phyloP scores from a whole-genome alignment of 306 rosid species.

The Vigna radiata region DNA sequence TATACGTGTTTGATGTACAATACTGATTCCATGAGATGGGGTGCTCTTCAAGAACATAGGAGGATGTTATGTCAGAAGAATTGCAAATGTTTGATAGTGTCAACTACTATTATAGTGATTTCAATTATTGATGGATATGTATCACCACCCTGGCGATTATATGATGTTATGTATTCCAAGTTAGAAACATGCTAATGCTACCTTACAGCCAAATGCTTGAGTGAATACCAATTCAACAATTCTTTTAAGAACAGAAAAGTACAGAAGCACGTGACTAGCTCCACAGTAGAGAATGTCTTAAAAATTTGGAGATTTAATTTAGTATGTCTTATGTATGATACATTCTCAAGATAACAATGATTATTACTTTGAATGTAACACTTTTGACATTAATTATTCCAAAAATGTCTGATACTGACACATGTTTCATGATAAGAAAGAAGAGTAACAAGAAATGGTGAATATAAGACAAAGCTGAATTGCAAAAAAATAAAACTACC shows the following conservation, averaged over 20 bases:
- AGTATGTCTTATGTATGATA: neutral
- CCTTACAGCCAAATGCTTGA: neutral
- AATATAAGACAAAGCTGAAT: slow-evolving; percentile 10
- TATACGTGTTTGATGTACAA: neutral
- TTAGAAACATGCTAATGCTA: neutral
- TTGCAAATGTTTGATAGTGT: neutral
- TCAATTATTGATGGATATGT: neutral
- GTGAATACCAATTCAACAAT: neutral
- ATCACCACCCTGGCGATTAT: neutral
- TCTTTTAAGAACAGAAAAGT: neutral
- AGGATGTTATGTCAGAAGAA: neutral
- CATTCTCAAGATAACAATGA: slow-evolving; percentile 3
- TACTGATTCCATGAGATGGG: slow-evolving; percentile 24
- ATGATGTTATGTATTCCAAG: no score
- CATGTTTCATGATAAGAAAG: neutral
- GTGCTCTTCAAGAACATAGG: slow-evolving; percentile 1
- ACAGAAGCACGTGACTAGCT: neutral
- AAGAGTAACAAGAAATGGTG: neutral
- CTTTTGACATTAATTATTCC: neutral
- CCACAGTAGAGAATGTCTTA: neutral
- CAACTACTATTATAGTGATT: neutral
- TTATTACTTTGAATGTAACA: neutral
- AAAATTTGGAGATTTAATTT: neutral
- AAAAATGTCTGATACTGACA: neutral
- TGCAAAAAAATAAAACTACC: slow-evolving; percentile 18